Percentiles rank a stretch among this genome's conserved stretches.
Conservation (phyloP, 116 monocot genomes). For the Posidonia oceanica region DNA sequence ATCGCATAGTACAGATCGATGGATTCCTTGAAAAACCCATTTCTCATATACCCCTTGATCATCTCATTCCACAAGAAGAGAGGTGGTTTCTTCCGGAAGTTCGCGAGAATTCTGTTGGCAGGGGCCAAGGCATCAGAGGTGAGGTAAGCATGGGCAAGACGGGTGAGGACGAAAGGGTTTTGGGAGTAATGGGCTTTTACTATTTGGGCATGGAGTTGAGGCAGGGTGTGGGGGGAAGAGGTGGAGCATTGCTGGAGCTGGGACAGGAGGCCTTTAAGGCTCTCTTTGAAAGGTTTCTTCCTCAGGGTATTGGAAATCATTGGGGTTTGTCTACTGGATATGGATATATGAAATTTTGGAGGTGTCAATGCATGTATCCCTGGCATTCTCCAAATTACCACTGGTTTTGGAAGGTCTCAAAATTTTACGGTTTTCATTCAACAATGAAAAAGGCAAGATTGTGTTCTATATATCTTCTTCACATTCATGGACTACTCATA, state of each 20-base stretch:
- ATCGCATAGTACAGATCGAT: slow-evolving; percentile 20
- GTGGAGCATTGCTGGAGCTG: slow-evolving; percentile 7
- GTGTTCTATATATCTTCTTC: no score
- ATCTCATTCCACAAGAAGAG: slow-evolving; percentile 45
- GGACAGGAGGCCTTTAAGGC: slow-evolving; percentile 9
- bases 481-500: no score
- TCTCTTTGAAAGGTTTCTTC: background rate
- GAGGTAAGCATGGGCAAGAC: slow-evolving; percentile 37
- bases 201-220: slow-evolving; percentile 26
- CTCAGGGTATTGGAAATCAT: background rate
- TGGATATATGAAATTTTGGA: background rate
- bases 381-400: background rate
- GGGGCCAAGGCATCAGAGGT: background rate
- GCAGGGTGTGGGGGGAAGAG: slow-evolving; percentile 6
- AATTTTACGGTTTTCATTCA: no score
- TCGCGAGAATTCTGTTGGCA: slow-evolving; percentile 15
- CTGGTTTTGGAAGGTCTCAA: no score
- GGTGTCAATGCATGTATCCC: background rate
- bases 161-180: slow-evolving; percentile 32
- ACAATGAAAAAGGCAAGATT: no score
- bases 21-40: slow-evolving; percentile 22
- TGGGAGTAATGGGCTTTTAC: slow-evolving; percentile 13
- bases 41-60: slow-evolving; percentile 21
- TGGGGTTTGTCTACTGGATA: no score
- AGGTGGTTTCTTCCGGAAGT: slow-evolving; percentile 18